Percentiles rank a stretch among this genome's conserved stretches.
Evolutionary conservation across 345 rosid species (phyloP).

Genomic region (Eutrema japonicum): DNA sequence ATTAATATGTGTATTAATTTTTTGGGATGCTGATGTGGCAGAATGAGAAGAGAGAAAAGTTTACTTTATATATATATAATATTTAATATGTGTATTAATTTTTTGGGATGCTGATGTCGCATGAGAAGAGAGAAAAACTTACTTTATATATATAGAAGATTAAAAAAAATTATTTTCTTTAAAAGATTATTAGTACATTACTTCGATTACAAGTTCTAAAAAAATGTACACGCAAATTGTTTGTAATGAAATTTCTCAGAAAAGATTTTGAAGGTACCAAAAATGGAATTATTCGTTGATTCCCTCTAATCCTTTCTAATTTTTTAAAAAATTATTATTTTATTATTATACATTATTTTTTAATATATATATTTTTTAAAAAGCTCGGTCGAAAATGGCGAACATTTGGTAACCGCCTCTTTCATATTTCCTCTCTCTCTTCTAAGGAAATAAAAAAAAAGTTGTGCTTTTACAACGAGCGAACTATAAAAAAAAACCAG

Average conservation of each 20-base stretch:
- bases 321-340: not conserved
- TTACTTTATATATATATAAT: too few relatives aligned
- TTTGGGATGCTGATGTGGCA: too few relatives aligned
- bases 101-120: too few relatives aligned
- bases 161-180: too few relatives aligned
- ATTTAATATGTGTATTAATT: too few relatives aligned
- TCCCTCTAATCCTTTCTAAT: conserved; percentile 28
- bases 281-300: conserved; percentile 43
- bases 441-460: not conserved
- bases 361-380: not conserved
- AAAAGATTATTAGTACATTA: too few relatives aligned
- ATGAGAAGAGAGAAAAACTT: too few relatives aligned
- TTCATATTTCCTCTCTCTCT: conserved; percentile 2
- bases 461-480: not conserved
- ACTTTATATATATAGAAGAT: too few relatives aligned
- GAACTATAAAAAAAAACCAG: conserved; percentile 18
- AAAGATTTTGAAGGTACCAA: conserved; percentile 36
- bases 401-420: conserved; percentile 43
- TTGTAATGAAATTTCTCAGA: not conserved
- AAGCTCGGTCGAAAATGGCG: conserved; percentile 22
- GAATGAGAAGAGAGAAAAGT: too few relatives aligned
- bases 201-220: conserved; percentile 26
- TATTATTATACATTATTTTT: too few relatives aligned
- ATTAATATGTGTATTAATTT: too few relatives aligned
- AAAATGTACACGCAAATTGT: conserved; percentile 33